Base-by-base conservation (phyloP, 2,329 filamentous ascomycete species). In the Pestalotiopsis sp. region DNA sequence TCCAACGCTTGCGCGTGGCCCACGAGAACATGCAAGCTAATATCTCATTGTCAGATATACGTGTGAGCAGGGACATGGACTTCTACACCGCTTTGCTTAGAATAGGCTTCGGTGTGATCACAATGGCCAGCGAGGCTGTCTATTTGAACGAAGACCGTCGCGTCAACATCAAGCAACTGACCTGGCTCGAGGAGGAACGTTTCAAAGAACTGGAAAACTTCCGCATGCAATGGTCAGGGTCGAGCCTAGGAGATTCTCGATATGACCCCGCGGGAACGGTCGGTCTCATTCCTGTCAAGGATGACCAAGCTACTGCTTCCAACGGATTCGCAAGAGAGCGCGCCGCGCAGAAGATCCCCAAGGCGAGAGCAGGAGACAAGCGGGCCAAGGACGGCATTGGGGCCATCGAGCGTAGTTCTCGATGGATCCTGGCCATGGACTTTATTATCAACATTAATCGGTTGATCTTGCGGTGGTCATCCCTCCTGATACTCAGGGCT, bases 21-120 rank as follows among this genome's bases (percentile, higher is more conserved):
- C 94, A 97, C 76, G 89, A 89, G 63, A 98, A 98, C 73, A 92
- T 98, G 86, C 95, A 98, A 80, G 95, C 95, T 2, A 96, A 96
- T 69, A 89, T 95, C 3, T 94, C 96, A 13, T 86, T 98, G 25
- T 92, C 92, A 1, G 91, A 92, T 52, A 89, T 98, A 49, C 89
- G 91, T 13, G 89, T 98, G 67, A 93, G 91, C 58, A 90, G 92
- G 84, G 90, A 94, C 67, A 97, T 98, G 85, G 96, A 99, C 78
- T 98, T 98, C 77, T 99, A 98, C 78, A 97, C 94, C 0, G 93
- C 94, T 0, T 84, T 98, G 4, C 85, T 98, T 3, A 91, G 95
- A 69, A 89, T 94, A 45, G 96, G 96, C 0, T 98, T 98, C 76
- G 91, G 91, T 12, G 91, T 95, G 13, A 89, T 98, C 70, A 97